A percentile compares a stretch with the other conserved stretches of the same genome.
These are phyloP conservation scores for Xylaria sp. DNA, from an alignment of 2,329 filamentous ascomycete genomes.

Conservation along the genomic window DNA sequence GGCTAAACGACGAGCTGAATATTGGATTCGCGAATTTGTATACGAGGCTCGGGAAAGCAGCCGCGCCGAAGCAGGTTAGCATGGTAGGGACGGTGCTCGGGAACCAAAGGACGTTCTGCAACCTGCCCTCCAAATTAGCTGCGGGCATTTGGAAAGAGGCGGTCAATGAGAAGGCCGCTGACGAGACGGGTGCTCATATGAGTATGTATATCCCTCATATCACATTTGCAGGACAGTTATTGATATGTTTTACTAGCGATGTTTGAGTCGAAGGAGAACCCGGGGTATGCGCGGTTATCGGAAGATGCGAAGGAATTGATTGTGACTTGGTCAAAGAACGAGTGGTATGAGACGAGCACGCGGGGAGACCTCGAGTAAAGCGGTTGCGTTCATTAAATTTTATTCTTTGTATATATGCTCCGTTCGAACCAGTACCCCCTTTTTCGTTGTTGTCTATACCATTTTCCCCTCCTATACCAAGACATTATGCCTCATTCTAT, in stretches of 20 bases:
- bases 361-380: slow-evolving; percentile 46
- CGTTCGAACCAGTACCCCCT: slow-evolving; percentile 27
- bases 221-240: not conserved
- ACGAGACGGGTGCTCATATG: slow-evolving; percentile 86
- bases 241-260: slow-evolving; percentile 60
- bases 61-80: slow-evolving; percentile 62
- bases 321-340: slow-evolving; percentile 69
- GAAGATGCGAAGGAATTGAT: slow-evolving; percentile 73
- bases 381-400: slow-evolving; percentile 25
- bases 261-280: slow-evolving; percentile 78
- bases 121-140: slow-evolving; percentile 69
- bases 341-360: slow-evolving; percentile 71
- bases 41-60: slow-evolving; percentile 79
- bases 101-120: slow-evolving; percentile 86
- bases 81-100: slow-evolving; percentile 70
- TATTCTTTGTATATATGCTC: slow-evolving; percentile 30
- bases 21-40: slow-evolving; percentile 89
- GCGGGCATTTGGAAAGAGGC: slow-evolving; percentile 72
- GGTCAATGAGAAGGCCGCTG: slow-evolving; percentile 79
- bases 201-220: slow-evolving; percentile 55
- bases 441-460: slow-evolving; percentile 33
- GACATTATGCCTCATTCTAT: slow-evolving; percentile 11
- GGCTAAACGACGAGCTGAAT: slow-evolving; percentile 69
- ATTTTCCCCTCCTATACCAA: slow-evolving; percentile 18
- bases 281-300: slow-evolving; percentile 75